These are phyloP conservation scores for Lachnellula suecica DNA, from an alignment of 2,329 filamentous ascomycete genomes.

Conservation along the genomic window DNA sequence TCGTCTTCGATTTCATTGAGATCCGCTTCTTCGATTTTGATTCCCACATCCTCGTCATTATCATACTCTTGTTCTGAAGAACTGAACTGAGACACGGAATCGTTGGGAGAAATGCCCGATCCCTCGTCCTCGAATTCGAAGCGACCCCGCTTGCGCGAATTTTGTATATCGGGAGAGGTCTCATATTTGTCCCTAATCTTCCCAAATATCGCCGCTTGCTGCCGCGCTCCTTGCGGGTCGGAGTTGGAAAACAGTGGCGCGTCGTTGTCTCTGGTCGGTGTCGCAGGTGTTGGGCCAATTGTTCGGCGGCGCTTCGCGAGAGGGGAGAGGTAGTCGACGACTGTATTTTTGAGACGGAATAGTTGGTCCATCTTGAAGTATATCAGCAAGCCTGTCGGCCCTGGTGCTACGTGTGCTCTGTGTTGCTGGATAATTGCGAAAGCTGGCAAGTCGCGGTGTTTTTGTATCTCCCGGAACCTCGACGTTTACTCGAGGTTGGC, in stretches of 20 bases:
- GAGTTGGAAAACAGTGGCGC: slow-evolving; percentile 14
- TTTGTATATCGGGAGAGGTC: slow-evolving; percentile 14
- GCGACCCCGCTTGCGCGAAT: slow-evolving; percentile 27
- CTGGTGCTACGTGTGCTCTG: background rate
- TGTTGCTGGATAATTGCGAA: background rate
- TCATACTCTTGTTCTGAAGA: slow-evolving; percentile 4
- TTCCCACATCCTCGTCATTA: background rate
- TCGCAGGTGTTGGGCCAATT: slow-evolving; percentile 16
- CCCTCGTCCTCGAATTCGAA: slow-evolving; percentile 10
- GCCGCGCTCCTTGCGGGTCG: slow-evolving; percentile 19
- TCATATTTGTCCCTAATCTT: slow-evolving; percentile 19
- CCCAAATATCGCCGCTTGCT: slow-evolving; percentile 8
- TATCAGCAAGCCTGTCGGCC: background rate
- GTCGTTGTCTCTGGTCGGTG: slow-evolving; percentile 14
- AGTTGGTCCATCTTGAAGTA: slow-evolving; percentile 27
- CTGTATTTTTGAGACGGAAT: slow-evolving; percentile 26
- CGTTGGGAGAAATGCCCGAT: slow-evolving; percentile 17
- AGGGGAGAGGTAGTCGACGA: slow-evolving; percentile 30
- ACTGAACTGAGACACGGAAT: slow-evolving; percentile 22
- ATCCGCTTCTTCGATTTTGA: background rate
- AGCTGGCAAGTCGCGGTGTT: background rate
- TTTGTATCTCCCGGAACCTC: background rate
- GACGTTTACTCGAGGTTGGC: background rate
- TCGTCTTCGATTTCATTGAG: background rate
- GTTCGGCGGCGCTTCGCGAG: slow-evolving; percentile 32